Base-by-base conservation (phyloP, 352 stramenopile genomes). In the Phytophthora pluvialis region DNA sequence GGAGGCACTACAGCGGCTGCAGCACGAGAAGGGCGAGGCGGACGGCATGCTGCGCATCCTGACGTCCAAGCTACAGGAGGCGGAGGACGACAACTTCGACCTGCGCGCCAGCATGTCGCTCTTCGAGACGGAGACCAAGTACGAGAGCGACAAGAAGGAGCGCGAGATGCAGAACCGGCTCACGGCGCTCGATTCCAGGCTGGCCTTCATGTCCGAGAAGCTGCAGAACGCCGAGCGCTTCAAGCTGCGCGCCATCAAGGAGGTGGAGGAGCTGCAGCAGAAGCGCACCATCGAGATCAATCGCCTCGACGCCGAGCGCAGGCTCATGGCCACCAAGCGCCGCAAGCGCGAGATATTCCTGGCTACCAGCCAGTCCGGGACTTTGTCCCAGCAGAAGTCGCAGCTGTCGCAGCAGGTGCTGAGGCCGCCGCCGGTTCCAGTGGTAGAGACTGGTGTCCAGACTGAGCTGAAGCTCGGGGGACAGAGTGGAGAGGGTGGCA, bases 21-120 rank as follows among this genome's bases (percentile, higher is more conserved):
- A 85, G 57, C 65, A 66, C 8, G 79, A 91, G 48, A 84, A 84
- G 21, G 72, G 81, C 6, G 69, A 90, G 31, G 73, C 65, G 21
- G 66, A 75, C 1, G 83, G 80, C 18, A 77, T 94, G 76, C 42
- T 87, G 32, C 68, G 83, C 51, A 78, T 92, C 15, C 39, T 90
- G 38, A 61, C 60, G 11, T 46, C 62, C 9, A 86, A 88, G 57
- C 45, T 94, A 18, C 40, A 54, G 5, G 75, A 84, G 21, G 71
- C 47, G 8, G 44, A 88, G 53, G 83, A 91, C 15, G 83, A 90
- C 1, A 91, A 85, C 48, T 91, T 86, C 32, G 73, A 94, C 36
- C 60, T 94, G 50, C 66, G 45, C n/a, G 64, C 70, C 2, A 78
- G 72, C 45, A 86, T 90, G 75, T 48, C 62, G 29, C 71, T 80